Base-by-base conservation (phyloP, 257 asterid species). In the Gynochthodes officinalis region DNA sequence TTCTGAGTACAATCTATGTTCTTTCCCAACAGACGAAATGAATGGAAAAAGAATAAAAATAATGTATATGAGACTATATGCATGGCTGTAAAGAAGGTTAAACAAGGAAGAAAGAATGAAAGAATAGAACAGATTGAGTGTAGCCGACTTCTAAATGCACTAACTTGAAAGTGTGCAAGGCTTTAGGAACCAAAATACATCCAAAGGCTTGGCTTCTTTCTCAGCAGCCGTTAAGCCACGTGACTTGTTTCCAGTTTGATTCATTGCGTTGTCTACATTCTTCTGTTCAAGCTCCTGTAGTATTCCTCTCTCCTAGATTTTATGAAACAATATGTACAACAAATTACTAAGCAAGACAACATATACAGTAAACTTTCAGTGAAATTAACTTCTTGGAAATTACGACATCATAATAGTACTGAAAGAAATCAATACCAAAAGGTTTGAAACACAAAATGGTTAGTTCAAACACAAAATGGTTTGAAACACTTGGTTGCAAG, bases 131-230 rank as follows among this genome's bases (percentile, higher is more conserved):
- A 30, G 59, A 30, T 46, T 61, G 15, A 3, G 61, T 35, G 23
- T 6, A 33, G 67, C 37, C 27, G 49, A 25, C 16, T 48, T 64
- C 40, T 65, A 25, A 27, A 9, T 53, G 21, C 39, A 59, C 77
- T 79, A 86, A 73, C 83, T 85, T 50, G 94, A 84, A 76, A 90
- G 91, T 35, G 96, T 82, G 91, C 98, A 95, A 71, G 98, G 99
- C 83, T 92, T 95, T 64, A 95, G 81, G 87, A 95, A 92, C 97
- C 99, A 95, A 84, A 95, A 90, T 32, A 86, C 98, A 82, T 92
- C 97, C 84, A 95, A 77, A 67, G 89, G 78, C 85, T 84, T 87
- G 76, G 86, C 89, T 79, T 89, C 98, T 62, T 84, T 86, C 64
- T 89, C 96, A 37, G 81, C 82, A 71, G 58, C 3, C 49, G 64